phyloP scores from a whole-genome alignment of 2,329 filamentous ascomycete species.

The Akanthomyces lecanii region DNA sequence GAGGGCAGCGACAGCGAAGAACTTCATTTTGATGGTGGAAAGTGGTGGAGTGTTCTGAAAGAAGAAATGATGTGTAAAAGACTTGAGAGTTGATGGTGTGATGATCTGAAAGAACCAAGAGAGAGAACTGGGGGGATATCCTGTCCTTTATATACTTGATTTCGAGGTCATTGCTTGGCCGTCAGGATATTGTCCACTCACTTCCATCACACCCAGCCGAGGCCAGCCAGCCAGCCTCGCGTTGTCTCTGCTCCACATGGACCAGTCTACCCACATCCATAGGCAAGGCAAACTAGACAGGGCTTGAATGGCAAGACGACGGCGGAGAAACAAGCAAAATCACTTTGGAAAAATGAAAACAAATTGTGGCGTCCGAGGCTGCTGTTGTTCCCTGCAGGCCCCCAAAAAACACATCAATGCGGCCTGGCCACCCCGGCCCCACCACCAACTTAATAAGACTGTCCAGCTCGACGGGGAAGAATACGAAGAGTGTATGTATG shows the following conservation, averaged over 20 bases:
- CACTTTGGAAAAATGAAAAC: not conserved
- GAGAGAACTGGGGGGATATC: not conserved
- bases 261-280: not conserved
- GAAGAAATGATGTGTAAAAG: not conserved
- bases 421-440: not conserved
- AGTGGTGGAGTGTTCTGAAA: not conserved
- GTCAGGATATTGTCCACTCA: not conserved
- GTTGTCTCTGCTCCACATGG: not conserved
- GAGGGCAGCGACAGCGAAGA: constrained; percentile 20
- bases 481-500: not conserved
- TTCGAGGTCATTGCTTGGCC: not conserved
- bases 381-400: not conserved
- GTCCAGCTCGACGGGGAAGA: not conserved
- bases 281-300: not conserved
- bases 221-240: not conserved
- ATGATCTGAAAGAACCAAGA: not conserved
- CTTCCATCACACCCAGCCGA: not conserved
- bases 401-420: not conserved
- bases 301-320: not conserved
- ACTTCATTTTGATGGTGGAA: constrained; percentile 21
- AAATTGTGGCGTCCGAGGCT: constrained; percentile 10
- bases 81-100: not conserved
- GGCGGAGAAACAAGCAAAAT: not conserved
- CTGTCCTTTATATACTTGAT: not conserved
- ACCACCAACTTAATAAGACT: not conserved